Percentiles rank a stretch among this genome's conserved stretches.
These are phyloP conservation scores for Marchantia polymorpha DNA, from an alignment of 225 moss, liverwort and hornwort genomes.

Conservation along the genomic window DNA sequence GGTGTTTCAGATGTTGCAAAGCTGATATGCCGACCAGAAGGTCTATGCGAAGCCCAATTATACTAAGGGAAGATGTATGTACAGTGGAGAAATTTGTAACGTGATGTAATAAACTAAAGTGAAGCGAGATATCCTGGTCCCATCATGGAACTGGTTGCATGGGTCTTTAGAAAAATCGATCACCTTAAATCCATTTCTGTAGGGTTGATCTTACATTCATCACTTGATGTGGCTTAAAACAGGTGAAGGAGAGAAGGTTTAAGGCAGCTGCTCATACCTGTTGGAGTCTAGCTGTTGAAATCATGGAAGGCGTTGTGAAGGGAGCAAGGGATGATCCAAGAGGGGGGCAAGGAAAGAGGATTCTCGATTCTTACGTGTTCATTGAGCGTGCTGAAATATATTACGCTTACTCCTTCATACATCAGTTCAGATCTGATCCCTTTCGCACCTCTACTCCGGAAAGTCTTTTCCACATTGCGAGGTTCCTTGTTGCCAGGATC, in stretches of 20 bases:
- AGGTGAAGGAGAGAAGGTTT: slow-evolving; percentile 89
- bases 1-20: no score
- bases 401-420: slow-evolving; percentile 81
- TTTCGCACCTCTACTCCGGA: slow-evolving; percentile 81
- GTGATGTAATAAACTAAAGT: no score
- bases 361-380: slow-evolving; percentile 37
- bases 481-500: slow-evolving; percentile 64
- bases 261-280: slow-evolving; percentile 68
- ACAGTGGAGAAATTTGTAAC: no score
- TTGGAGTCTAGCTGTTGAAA: slow-evolving; percentile 59
- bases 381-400: slow-evolving; percentile 61
- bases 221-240: not conserved
- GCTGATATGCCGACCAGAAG: no score
- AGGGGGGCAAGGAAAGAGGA: slow-evolving; percentile 33
- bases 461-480: slow-evolving; percentile 72
- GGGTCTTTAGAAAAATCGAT: not conserved
- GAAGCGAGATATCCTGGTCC: no score
- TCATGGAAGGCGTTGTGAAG: slow-evolving; percentile 36
- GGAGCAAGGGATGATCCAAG: slow-evolving; percentile 20
- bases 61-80: no score
- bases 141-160: not conserved
- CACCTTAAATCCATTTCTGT: not conserved
- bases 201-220: not conserved
- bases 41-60: no score
- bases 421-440: slow-evolving; percentile 82